Percentiles rank a stretch among this genome's conserved stretches.
These are phyloP conservation scores for Chlamydomonas sp. DNA, from an alignment of 139 green algal species.

Conservation along the genomic window DNA sequence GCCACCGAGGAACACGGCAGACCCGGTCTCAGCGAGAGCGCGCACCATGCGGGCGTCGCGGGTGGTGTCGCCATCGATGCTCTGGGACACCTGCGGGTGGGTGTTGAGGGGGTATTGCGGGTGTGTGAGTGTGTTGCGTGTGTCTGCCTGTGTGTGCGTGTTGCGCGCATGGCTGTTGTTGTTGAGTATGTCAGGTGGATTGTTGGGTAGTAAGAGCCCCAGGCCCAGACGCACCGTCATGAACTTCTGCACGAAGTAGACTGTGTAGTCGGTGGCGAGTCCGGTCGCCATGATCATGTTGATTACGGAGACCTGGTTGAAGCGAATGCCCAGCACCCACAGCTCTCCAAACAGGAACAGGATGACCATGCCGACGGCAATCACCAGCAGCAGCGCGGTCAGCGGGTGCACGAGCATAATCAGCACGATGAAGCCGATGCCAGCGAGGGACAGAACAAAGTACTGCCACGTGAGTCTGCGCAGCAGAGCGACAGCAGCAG, in stretches of 20 bases:
- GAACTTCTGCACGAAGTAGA: conserved; percentile 23
- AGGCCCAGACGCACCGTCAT: too few species aligned
- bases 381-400: conserved; percentile 11
- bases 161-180: too few species aligned
- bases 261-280: conserved; percentile 20
- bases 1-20: conserved; percentile 32
- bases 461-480: too few species aligned
- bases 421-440: conserved; percentile 14
- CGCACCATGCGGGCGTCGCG: conserved; percentile 20
- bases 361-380: conserved; percentile 15
- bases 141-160: too few species aligned
- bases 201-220: too few species aligned
- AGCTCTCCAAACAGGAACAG: conserved; percentile 26
- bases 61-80: conserved; percentile 22
- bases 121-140: too few species aligned
- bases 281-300: conserved; percentile 30
- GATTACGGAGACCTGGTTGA: conserved; percentile 29
- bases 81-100: too few species aligned
- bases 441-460: conserved; percentile 16
- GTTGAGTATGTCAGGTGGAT: too few species aligned
- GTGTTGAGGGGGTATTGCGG: too few species aligned
- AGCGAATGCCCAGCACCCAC: conserved; percentile 12
- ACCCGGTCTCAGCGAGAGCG: conserved; percentile 30
- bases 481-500: too few species aligned
- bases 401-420: conserved; percentile 21